These are phyloP conservation scores for Gymnopus androsaceus DNA, from an alignment of 1,284 basidiomycete genomes.

Conservation along the genomic window DNA sequence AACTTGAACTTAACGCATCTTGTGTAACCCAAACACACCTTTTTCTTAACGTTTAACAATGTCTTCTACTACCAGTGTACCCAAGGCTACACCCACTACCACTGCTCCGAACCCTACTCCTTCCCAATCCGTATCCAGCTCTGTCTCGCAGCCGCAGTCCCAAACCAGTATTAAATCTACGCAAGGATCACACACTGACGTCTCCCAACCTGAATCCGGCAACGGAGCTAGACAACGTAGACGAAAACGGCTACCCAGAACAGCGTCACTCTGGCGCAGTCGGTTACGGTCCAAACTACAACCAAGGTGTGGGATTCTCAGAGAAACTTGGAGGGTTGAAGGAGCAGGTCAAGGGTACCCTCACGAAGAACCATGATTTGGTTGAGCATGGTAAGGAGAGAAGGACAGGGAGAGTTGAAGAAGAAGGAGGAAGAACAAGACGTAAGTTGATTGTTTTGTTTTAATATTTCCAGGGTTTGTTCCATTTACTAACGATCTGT, in stretches of 20 bases:
- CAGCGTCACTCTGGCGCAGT: conserved; percentile 29
- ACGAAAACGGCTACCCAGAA: conserved; percentile 36
- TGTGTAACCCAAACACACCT: too few species aligned
- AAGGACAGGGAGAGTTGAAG: conserved; percentile 50
- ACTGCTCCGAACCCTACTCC: too few species aligned
- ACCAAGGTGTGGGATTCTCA: conserved; percentile 29
- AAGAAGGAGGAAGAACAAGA: conserved; percentile 42
- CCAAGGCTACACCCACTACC: too few species aligned
- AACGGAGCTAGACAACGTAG: too few species aligned
- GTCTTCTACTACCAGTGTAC: too few species aligned
- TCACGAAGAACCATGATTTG: conserved; percentile 45
- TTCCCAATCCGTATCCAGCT: too few species aligned
- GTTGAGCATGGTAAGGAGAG: conserved; percentile 49
- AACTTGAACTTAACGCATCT: too few species aligned
- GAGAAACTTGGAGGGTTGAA: conserved; percentile 53
- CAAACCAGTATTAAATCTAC: too few species aligned
- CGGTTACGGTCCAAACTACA: conserved; percentile 28
- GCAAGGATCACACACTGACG: too few species aligned
- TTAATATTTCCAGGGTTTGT: not conserved
- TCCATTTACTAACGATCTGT: not conserved
- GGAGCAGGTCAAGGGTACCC: conserved; percentile 54
- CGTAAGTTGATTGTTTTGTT: conserved; percentile 23
- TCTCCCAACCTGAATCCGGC: too few species aligned
- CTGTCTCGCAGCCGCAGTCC: too few species aligned
- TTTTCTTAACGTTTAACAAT: too few species aligned